Evolutionary conservation across 2,329 filamentous ascomycete species (phyloP).

Genomic region (Elsinoe fawcettii): DNA sequence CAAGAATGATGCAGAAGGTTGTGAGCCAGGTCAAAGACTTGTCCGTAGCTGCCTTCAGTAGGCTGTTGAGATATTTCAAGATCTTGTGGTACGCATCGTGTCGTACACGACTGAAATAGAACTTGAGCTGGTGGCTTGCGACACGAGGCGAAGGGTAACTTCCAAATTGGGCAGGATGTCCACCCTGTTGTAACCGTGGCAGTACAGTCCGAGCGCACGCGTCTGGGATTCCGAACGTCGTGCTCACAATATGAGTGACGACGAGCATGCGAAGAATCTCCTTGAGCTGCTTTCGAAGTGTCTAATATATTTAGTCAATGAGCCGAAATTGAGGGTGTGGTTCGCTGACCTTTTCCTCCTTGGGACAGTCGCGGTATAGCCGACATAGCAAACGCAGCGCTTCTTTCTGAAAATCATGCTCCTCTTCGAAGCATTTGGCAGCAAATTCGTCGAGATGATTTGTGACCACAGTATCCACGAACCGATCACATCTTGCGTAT

Average conservation of each 20-base stretch:
- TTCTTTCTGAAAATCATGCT: constrained; percentile 33
- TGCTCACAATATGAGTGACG: constrained; percentile 43
- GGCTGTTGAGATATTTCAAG: constrained; percentile 41
- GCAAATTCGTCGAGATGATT: constrained; percentile 36
- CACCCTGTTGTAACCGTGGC: constrained; percentile 32
- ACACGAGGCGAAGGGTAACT: constrained; percentile 34
- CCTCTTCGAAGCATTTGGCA: constrained; percentile 38
- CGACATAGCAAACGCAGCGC: constrained; percentile 36
- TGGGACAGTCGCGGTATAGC: constrained; percentile 23
- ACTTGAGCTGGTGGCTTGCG: constrained; percentile 44
- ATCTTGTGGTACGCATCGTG: constrained; percentile 35
- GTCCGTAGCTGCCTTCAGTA: constrained; percentile 37
- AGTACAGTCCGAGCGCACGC: constrained; percentile 32
- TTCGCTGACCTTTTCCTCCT: constrained; percentile 33
- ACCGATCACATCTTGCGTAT: constrained; percentile 38
- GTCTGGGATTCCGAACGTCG: constrained; percentile 39
- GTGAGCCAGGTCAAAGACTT: constrained; percentile 38
- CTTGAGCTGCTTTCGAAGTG: constrained; percentile 34
- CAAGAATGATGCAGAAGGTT: constrained; percentile 40
- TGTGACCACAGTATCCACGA: constrained; percentile 37
- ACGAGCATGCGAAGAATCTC: constrained; percentile 41
- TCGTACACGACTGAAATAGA: constrained; percentile 41
- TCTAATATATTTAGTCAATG: constrained; percentile 6
- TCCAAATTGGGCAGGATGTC: constrained; percentile 20
- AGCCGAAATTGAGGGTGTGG: not conserved